Percentiles rank a stretch among this genome's conserved stretches.
Evolutionary conservation across 2,329 filamentous ascomycete genomes (phyloP).

Genomic region (Cladophialophora bantiana): DNA sequence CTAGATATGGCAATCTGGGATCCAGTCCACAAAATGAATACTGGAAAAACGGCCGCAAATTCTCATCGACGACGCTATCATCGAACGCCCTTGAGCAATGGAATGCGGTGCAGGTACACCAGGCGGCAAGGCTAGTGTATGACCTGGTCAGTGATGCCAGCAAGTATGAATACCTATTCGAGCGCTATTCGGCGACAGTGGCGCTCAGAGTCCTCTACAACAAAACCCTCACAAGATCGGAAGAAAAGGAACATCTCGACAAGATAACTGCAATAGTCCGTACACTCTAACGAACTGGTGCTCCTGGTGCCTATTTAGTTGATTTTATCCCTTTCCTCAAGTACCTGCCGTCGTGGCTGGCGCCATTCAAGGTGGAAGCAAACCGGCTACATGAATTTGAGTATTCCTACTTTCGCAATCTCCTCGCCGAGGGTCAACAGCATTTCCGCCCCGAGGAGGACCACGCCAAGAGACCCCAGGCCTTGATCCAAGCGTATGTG

Average conservation of each 20-base stretch:
- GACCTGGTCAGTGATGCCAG: neutral
- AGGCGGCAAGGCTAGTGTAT: neutral
- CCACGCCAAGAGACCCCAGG: constrained; percentile 9
- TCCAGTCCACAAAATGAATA: neutral
- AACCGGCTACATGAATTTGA: constrained; percentile 41
- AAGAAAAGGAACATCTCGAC: neutral
- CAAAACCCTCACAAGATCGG: neutral
- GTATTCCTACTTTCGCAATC: constrained; percentile 43
- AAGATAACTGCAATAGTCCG: neutral
- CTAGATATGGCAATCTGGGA: neutral
- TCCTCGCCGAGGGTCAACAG: constrained; percentile 31
- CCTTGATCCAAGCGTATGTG: constrained; percentile 36
- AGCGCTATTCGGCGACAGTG: neutral
- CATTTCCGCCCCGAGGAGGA: too few species aligned
- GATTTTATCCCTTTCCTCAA: constrained; percentile 44
- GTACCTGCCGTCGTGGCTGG: constrained; percentile 41
- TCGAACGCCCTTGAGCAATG: neutral
- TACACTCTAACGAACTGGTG: constrained; percentile 25
- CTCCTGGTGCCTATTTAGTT: constrained; percentile 49
- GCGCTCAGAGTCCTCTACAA: neutral
- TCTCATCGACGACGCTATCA: neutral
- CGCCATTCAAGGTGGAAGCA: constrained; percentile 45
- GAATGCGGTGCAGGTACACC: neutral
- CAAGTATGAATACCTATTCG: constrained; percentile 1
- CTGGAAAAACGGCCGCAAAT: neutral